Conservation (phyloP, 805 yeast species). For the Kuraishia cidri region DNA sequence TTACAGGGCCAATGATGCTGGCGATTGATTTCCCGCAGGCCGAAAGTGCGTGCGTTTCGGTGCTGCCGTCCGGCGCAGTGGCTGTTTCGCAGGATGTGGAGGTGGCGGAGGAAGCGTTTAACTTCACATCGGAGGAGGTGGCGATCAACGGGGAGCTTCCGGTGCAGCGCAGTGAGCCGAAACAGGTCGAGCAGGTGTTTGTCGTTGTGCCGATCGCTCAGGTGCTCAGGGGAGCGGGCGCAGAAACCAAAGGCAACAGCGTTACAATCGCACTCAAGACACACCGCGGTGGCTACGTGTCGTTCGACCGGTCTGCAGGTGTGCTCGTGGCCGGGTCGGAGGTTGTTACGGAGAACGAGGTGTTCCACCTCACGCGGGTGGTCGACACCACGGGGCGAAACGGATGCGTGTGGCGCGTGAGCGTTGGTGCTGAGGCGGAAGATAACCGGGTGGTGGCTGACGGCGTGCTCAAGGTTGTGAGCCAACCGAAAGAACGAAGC, state of each 20-base stretch:
- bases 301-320: constrained; percentile 9
- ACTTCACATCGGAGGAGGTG: constrained; percentile 10
- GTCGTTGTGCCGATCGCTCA: constrained; percentile 12
- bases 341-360: constrained; percentile 17
- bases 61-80: constrained; percentile 6
- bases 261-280: constrained; percentile 14
- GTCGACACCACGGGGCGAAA: constrained; percentile 1
- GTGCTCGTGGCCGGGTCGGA: constrained; percentile 10
- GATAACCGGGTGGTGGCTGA: constrained; percentile 11
- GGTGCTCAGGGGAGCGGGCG: constrained; percentile 4
- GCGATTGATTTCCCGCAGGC: constrained; percentile 4
- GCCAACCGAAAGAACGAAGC: constrained; percentile 4
- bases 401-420: constrained; percentile 5
- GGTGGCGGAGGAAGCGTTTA: constrained; percentile 6
- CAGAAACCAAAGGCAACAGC: constrained; percentile 2
- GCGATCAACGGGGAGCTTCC: constrained; percentile 4
- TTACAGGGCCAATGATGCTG: constrained; percentile 17
- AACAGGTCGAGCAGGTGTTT: constrained; percentile 15
- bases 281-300: constrained; percentile 12
- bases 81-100: constrained; percentile 7
- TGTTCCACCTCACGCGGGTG: constrained; percentile 12
- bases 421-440: constrained; percentile 9
- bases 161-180: constrained; percentile 15
- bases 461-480: constrained; percentile 3
- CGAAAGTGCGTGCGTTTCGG: constrained; percentile 9